Evolutionary conservation across 2,329 filamentous ascomycete species (phyloP).

Genomic region (Fusarium equiseti): DNA sequence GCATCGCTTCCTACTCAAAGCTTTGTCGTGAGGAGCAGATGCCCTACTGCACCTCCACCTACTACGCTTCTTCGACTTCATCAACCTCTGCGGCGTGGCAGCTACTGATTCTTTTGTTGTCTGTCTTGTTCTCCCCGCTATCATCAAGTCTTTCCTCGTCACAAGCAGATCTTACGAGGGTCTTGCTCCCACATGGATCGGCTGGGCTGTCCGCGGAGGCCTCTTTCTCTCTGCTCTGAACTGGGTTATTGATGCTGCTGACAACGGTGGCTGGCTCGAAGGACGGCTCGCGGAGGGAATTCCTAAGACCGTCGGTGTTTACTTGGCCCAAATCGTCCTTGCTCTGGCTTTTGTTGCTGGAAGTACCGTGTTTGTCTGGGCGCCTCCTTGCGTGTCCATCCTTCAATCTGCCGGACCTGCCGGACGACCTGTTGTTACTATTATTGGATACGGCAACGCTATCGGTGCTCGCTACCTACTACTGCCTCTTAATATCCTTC

Average conservation of each 20-base stretch:
- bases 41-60: slow-evolving; percentile 95
- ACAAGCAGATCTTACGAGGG: slow-evolving; percentile 91
- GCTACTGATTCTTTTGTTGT: slow-evolving; percentile 80
- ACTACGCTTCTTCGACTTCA: slow-evolving; percentile 91
- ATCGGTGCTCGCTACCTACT: slow-evolving; percentile 91
- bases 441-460: slow-evolving; percentile 93
- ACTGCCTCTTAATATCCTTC: slow-evolving; percentile 81
- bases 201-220: slow-evolving; percentile 80
- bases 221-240: slow-evolving; percentile 82
- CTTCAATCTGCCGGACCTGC: slow-evolving; percentile 61
- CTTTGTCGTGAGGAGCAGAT: slow-evolving; percentile 98
- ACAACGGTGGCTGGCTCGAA: slow-evolving; percentile 85
- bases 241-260: slow-evolving; percentile 90
- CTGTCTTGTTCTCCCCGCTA: slow-evolving; percentile 76
- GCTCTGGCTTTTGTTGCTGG: slow-evolving; percentile 86
- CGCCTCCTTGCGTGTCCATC: slow-evolving; percentile 85
- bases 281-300: slow-evolving; percentile 64
- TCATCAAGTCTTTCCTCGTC: slow-evolving; percentile 83
- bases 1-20: slow-evolving; percentile 86
- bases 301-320: slow-evolving; percentile 80
- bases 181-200: slow-evolving; percentile 86
- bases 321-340: slow-evolving; percentile 83
- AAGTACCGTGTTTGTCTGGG: slow-evolving; percentile 85
- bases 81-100: slow-evolving; percentile 96
- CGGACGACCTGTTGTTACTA: slow-evolving; percentile 72